phyloP scores from a whole-genome alignment of 2,329 filamentous ascomycete species.

The Cercospora berteroae region DNA sequence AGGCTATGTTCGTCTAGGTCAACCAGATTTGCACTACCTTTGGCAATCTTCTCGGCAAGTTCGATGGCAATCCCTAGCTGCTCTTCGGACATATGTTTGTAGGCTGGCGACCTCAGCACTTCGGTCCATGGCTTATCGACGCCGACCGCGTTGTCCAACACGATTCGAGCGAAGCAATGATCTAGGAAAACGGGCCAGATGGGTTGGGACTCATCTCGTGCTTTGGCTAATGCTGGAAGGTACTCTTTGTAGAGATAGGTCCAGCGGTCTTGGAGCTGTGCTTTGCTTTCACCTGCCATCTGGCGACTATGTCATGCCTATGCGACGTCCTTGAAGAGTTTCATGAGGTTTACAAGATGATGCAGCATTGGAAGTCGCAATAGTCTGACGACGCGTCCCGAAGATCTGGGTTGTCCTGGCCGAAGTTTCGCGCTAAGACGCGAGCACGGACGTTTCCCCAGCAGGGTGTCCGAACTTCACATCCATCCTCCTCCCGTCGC shows the following conservation, averaged over 20 bases:
- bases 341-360: neutral
- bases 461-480: neutral
- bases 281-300: constrained; percentile 13
- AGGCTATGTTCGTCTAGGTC: constrained; percentile 45
- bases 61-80: constrained; percentile 42
- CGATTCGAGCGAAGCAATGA: constrained; percentile 48
- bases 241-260: constrained; percentile 31
- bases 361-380: neutral
- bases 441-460: neutral
- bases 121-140: constrained; percentile 44
- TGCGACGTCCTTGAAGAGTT: neutral
- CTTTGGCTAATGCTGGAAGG: constrained; percentile 33
- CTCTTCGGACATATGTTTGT: constrained; percentile 44
- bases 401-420: neutral
- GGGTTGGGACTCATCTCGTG: constrained; percentile 36
- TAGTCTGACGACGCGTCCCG: neutral
- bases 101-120: constrained; percentile 44
- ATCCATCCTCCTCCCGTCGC: neutral
- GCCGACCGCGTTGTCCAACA: constrained; percentile 45
- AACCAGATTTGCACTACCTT: constrained; percentile 41
- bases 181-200: constrained; percentile 46
- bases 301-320: neutral
- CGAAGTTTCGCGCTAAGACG: neutral
- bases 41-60: constrained; percentile 41
- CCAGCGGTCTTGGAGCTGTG: constrained; percentile 28